Evolutionary conservation across 2,329 filamentous ascomycete genomes (phyloP).

Genomic region (Botrytis porri): DNA sequence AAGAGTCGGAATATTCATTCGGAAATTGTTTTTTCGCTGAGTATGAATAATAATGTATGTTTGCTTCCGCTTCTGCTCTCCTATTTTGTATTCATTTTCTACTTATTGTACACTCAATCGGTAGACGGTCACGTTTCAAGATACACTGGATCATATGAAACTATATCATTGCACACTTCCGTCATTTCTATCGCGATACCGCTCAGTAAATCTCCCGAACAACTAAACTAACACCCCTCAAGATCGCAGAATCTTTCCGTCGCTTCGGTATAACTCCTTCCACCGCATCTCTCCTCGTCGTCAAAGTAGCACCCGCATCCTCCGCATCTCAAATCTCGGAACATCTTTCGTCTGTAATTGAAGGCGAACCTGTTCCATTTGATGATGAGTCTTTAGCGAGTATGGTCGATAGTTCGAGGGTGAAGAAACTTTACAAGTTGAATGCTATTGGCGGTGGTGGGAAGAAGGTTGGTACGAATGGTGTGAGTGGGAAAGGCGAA

Average conservation of each 20-base stretch:
- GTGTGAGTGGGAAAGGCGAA: slow-evolving; percentile 23
- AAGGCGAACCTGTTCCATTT: slow-evolving; percentile 59
- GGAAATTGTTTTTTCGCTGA: slow-evolving; percentile 54
- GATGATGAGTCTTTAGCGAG: slow-evolving; percentile 59
- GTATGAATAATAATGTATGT: slow-evolving; percentile 53
- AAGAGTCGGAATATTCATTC: slow-evolving; percentile 54
- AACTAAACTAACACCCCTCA: neutral
- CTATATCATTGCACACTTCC: neutral
- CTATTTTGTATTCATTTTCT: neutral
- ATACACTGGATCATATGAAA: neutral
- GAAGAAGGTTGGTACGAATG: neutral
- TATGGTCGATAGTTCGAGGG: slow-evolving; percentile 62
- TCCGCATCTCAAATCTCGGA: slow-evolving; percentile 48
- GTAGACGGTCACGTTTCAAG: neutral
- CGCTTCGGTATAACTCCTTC: slow-evolving; percentile 79
- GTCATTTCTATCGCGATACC: accelerated
- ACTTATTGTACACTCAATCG: accelerated
- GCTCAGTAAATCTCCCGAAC: neutral
- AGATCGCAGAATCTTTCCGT: slow-evolving; percentile 91
- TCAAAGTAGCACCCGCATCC: slow-evolving; percentile 67
- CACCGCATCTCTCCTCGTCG: slow-evolving; percentile 63
- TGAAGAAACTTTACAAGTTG: slow-evolving; percentile 86
- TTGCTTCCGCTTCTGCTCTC: slow-evolving; percentile 7
- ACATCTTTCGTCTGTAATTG: slow-evolving; percentile 60
- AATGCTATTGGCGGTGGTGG: slow-evolving; percentile 50